Evolutionary conservation across 768 basidiomycete species (phyloP), one percentile per base, ranked within the genome.

Genomic region (Leucogyrophana mollusca): DNA sequence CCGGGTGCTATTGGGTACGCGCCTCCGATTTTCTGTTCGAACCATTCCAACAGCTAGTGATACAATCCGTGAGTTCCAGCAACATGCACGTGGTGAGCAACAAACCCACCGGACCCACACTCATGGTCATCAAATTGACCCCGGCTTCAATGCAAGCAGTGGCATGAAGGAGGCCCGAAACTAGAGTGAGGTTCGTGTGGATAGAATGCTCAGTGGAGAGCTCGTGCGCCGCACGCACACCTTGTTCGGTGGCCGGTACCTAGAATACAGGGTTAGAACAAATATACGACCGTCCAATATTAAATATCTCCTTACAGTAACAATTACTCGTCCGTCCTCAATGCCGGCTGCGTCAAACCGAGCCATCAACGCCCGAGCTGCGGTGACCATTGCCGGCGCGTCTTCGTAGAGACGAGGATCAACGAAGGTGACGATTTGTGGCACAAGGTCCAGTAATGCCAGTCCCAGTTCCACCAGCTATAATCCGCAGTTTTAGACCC

Each of bases 181-280:
- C 81, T 37, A 76, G 54, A 32, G 68, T 68, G 32, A 85, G 59
- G 57, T 82, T 79, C 17, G 74, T 74, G 17, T 71, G 64, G 23
- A 83, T 74, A n/a, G 58, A 56, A 39, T 74, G 53, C 36, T 56
- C 55, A 17, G 59, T 51, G 27, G 66, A 60, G 9, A 83, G 70
- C 40, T 57, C 53, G 20, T 56, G 60, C 0, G 79, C 73, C 5
- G 82, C 82, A 20, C 47, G 43, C 10, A 83, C 68, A 13, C 83
- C 83, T 22, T 65, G 65, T 27, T 75, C 70, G 1, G 82, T 83
- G 4, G 82, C 80, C 23, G 82, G 79, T 32, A 85, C 72, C 82
- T 83, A 24, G 5, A 16, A 11, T 30, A 35, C 9, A 43, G 9
- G 36, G 36, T 38, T 23, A 17, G 14, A 16, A 32, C 4, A 7